Conservation (phyloP, 78 protist species). For the Salpingoeca rosetta region DNA sequence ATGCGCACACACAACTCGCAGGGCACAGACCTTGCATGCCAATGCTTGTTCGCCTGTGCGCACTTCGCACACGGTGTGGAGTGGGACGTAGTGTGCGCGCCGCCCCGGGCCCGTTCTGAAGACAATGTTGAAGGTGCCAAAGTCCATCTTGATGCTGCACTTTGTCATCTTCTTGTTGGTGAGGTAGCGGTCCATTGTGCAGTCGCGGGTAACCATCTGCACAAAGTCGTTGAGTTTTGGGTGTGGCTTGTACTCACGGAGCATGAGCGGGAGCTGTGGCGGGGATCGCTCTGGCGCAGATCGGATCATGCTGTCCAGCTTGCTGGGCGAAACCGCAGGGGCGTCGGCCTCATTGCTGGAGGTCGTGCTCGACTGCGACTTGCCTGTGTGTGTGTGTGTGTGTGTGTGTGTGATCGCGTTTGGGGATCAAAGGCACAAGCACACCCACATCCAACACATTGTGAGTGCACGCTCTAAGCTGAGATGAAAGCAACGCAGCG, state of each 20-base stretch:
- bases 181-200: neutral
- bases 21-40: too few relatives aligned
- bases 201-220: neutral
- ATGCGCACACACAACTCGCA: too few relatives aligned
- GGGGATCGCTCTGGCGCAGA: too few relatives aligned
- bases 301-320: too few relatives aligned
- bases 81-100: neutral
- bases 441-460: neutral
- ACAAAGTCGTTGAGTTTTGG: neutral
- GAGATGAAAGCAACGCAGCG: too few relatives aligned
- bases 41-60: too few relatives aligned
- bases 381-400: too few relatives aligned
- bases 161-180: neutral
- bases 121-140: neutral
- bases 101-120: neutral
- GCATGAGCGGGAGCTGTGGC: neutral
- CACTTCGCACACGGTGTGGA: neutral
- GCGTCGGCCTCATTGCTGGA: neutral
- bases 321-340: too few relatives aligned
- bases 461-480: neutral
- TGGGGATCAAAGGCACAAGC: neutral
- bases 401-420: slow-evolving; percentile 14
- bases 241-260: neutral
- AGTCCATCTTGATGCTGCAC: neutral
- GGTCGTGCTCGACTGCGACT: neutral